These are phyloP conservation scores for Tetrastigma voinierianum DNA, from an alignment of 164 flowering plant species.

Conservation along the genomic window DNA sequence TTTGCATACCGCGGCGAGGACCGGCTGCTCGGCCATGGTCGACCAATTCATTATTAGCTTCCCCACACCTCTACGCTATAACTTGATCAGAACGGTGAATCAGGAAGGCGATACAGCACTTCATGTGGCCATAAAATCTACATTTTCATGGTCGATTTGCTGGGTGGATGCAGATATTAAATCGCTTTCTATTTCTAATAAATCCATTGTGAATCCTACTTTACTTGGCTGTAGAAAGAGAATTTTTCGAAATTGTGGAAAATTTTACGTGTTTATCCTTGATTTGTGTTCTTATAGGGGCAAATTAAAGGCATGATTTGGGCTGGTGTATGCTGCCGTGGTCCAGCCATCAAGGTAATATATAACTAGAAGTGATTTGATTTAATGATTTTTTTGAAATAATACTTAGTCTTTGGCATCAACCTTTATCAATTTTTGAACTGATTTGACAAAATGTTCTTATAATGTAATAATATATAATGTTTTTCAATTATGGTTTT, in stretches of 20 bases:
- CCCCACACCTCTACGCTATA: neutral
- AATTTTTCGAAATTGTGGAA: neutral
- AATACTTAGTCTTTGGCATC: no score
- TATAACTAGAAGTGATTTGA: no score
- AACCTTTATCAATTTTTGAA: no score
- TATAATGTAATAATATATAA: no score
- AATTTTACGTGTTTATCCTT: neutral
- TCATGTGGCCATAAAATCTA: neutral
- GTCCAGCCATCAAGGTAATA: neutral
- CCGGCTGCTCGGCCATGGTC: neutral
- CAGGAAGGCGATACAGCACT: no score
- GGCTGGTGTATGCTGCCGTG: conserved; percentile 20
- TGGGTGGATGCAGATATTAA: neutral
- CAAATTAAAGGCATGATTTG: conserved; percentile 10
- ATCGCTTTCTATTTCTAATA: neutral
- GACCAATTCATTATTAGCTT: neutral
- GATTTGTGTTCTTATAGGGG: conserved; percentile 4
- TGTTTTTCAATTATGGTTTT: neutral
- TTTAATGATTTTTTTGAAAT: no score
- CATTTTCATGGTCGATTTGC: neutral
- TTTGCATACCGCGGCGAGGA: conserved; percentile 13
- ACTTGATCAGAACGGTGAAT: neutral
- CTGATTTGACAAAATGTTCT: no score
- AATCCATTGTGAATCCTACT: neutral
- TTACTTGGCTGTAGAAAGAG: neutral